These are phyloP conservation scores for Lophiotrema nucula DNA, from an alignment of 495 filamentous ascomycete species.

Conservation along the genomic window DNA sequence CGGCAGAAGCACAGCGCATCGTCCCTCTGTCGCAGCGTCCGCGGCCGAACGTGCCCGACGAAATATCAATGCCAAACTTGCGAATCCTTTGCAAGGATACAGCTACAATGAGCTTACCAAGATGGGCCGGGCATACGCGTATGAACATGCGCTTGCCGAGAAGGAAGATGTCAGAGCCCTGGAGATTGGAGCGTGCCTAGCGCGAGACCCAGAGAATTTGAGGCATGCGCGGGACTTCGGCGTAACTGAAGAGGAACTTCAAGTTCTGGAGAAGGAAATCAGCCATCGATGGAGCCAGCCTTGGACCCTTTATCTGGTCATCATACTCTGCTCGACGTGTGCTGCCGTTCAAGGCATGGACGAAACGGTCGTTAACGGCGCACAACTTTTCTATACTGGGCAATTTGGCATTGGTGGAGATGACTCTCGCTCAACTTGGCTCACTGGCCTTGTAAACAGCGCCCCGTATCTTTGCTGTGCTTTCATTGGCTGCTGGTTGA, in stretches of 20 bases:
- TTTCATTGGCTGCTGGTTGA: constrained; percentile 78
- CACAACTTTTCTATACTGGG: constrained; percentile 63
- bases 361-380: constrained; percentile 78
- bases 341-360: constrained; percentile 29
- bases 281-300: constrained; percentile 28
- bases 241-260: constrained; percentile 20
- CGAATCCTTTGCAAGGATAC: constrained; percentile 68
- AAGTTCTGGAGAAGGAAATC: constrained; percentile 8
- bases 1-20: not conserved
- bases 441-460: constrained; percentile 64
- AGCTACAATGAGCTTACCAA: constrained; percentile 57
- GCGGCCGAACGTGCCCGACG: constrained; percentile 53
- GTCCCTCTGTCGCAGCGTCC: constrained; percentile 16
- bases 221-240: constrained; percentile 16
- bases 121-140: constrained; percentile 66
- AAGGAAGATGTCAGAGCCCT: constrained; percentile 67
- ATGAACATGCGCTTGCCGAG: constrained; percentile 60
- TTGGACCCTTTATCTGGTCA: constrained; percentile 18
- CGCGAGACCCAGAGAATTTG: constrained; percentile 52
- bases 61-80: constrained; percentile 60
- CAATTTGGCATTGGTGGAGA: constrained; percentile 65
- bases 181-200: constrained; percentile 69
- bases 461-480: constrained; percentile 76
- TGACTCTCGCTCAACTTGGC: constrained; percentile 48
- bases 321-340: constrained; percentile 10